Percentiles rank a stretch among this genome's conserved stretches.
Conservation (phyloP, 164 flowering plant genomes). For the Vitis amurensis region DNA sequence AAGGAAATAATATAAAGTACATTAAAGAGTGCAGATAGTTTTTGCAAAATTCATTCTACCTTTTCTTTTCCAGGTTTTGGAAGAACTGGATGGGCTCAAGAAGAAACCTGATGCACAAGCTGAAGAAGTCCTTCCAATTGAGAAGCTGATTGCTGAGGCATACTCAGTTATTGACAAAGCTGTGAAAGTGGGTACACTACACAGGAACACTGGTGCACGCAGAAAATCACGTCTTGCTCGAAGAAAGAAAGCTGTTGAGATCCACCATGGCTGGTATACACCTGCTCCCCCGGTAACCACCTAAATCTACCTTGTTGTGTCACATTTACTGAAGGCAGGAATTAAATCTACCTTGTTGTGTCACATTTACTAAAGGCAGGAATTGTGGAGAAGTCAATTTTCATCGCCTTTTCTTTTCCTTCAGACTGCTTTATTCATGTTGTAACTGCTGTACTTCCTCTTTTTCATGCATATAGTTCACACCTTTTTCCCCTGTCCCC, state of each 20-base stretch:
- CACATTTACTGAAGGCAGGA: too few species aligned
- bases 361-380: too few species aligned
- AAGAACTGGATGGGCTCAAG: constrained; percentile 59
- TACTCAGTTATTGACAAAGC: constrained; percentile 90
- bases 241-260: constrained; percentile 83
- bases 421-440: too few species aligned
- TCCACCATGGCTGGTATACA: constrained; percentile 91
- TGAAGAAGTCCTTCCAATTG: constrained; percentile 70
- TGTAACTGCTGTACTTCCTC: too few species aligned
- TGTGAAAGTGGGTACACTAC: constrained; percentile 71
- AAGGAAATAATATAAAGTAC: too few species aligned
- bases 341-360: not conserved
- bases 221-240: constrained; percentile 91
- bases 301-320: not conserved
- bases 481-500: too few species aligned
- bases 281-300: constrained; percentile 42
- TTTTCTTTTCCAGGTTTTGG: constrained; percentile 53
- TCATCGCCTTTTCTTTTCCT: too few species aligned
- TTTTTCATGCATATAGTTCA: too few species aligned
- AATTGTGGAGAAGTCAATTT: too few species aligned
- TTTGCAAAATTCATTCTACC: not conserved
- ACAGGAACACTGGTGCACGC: constrained; percentile 87
- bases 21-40: not conserved
- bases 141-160: constrained; percentile 87
- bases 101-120: constrained; percentile 74